A percentile compares a stretch with the other conserved stretches of the same genome.
phyloP scores from a whole-genome alignment of 805 yeast genomes.

The Candida broadrunensis region DNA sequence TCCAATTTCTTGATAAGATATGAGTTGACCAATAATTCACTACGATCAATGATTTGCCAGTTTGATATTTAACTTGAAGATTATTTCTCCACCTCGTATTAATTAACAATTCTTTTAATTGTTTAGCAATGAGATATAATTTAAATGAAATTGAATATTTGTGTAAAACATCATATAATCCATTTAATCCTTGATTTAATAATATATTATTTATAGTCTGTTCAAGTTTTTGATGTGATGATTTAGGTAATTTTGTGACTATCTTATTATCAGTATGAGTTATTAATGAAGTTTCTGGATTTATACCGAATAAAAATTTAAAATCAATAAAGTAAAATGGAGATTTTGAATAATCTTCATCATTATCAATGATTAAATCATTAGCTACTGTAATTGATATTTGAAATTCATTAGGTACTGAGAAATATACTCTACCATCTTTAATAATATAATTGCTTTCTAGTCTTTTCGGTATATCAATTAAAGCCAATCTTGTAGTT shows the following conservation, averaged over 20 bases:
- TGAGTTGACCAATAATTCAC: slow-evolving; percentile 62
- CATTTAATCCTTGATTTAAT: slow-evolving; percentile 42
- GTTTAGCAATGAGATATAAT: slow-evolving; percentile 56
- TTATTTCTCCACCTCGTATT: slow-evolving; percentile 58
- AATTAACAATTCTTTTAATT: slow-evolving; percentile 44
- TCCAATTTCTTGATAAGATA: slow-evolving; percentile 42
- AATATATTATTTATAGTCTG: slow-evolving; percentile 53
- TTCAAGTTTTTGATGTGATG: slow-evolving; percentile 46
- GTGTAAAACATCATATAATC: slow-evolving; percentile 55
- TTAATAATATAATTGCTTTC: slow-evolving; percentile 54
- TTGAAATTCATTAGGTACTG: slow-evolving; percentile 62
- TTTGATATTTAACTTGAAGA: slow-evolving; percentile 54
- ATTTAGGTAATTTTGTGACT: slow-evolving; percentile 28
- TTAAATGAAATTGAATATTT: slow-evolving; percentile 63
- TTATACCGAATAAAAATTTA: slow-evolving; percentile 54
- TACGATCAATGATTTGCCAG: slow-evolving; percentile 51
- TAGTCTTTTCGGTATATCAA: slow-evolving; percentile 63
- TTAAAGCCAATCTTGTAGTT: slow-evolving; percentile 70
- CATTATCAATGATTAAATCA: slow-evolving; percentile 44
- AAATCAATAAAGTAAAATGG: slow-evolving; percentile 81
- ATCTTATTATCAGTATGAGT: slow-evolving; percentile 24
- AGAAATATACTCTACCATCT: slow-evolving; percentile 74
- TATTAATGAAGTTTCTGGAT: slow-evolving; percentile 31
- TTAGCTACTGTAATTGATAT: slow-evolving; percentile 68
- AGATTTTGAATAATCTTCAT: slow-evolving; percentile 43